Conservation (phyloP, 139 green algal species). For the Mesostigma viride region DNA sequence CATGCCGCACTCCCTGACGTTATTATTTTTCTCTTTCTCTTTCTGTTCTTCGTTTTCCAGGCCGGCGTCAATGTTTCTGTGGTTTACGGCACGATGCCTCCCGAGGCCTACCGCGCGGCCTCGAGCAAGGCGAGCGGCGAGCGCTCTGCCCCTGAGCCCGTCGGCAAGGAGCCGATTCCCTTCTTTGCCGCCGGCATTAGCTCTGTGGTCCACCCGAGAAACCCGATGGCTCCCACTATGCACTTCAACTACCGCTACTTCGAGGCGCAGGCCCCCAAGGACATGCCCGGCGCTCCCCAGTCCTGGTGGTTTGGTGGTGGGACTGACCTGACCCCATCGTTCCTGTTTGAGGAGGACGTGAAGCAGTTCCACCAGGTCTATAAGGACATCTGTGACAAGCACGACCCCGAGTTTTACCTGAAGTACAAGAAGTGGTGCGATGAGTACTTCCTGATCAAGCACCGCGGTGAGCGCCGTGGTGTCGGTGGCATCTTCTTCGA, state of each 20-base stretch:
- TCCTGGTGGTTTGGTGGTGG: conserved; percentile 98
- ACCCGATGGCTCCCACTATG: conserved; percentile 92
- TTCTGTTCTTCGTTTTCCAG: too few species aligned
- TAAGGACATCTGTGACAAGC: conserved; percentile 77
- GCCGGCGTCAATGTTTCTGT: conserved; percentile 88
- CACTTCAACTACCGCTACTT: conserved; percentile 99
- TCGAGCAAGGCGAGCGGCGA: conserved; percentile 33
- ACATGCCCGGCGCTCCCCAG: conserved; percentile 47
- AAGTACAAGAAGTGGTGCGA: conserved; percentile 91
- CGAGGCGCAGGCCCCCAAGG: conserved; percentile 90
- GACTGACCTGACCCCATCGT: conserved; percentile 95
- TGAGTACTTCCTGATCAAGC: conserved; percentile 96
- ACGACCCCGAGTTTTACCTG: conserved; percentile 85
- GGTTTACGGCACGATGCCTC: conserved; percentile 94
- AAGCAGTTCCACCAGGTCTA: conserved; percentile 87
- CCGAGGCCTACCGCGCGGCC: conserved; percentile 87
- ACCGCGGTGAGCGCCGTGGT: conserved; percentile 72
- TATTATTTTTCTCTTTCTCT: too few species aligned
- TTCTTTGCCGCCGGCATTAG: conserved; percentile 96
- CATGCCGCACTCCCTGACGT: too few species aligned
- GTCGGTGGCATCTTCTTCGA: conserved; percentile 98
- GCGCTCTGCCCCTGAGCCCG: neutral
- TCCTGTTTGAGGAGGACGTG: conserved; percentile 87
- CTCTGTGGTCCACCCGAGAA: conserved; percentile 94
- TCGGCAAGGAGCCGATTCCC: conserved; percentile 61